Conservation (phyloP, 2,329 filamentous ascomycete species). For the Ceratocystis cubensis region DNA sequence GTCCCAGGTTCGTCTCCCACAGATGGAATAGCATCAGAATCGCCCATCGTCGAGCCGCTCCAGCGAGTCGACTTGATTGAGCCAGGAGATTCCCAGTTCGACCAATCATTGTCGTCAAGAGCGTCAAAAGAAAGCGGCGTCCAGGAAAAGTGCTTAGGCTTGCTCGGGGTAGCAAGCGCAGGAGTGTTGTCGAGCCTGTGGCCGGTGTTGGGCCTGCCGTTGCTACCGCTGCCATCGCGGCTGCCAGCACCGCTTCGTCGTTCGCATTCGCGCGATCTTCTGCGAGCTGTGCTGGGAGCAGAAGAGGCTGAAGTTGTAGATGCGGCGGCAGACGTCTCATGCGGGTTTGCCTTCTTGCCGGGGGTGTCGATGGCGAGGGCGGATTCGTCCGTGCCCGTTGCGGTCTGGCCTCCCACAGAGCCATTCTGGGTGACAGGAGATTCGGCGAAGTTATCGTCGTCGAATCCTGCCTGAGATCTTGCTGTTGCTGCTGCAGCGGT, state of each 20-base stretch:
- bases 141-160: slow-evolving; percentile 47
- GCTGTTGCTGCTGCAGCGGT: slow-evolving; percentile 29
- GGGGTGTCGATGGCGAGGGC: neutral
- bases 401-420: neutral
- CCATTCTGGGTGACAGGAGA: slow-evolving; percentile 19
- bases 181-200: neutral
- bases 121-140: slow-evolving; percentile 45
- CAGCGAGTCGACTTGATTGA: slow-evolving; percentile 47
- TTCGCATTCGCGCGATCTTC: slow-evolving; percentile 17
- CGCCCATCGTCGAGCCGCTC: slow-evolving; percentile 48
- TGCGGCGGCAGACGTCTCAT: slow-evolving; percentile 9
- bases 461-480: slow-evolving; percentile 29
- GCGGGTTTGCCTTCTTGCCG: slow-evolving; percentile 1
- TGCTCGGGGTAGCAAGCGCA: slow-evolving; percentile 29
- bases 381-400: neutral
- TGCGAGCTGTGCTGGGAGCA: slow-evolving; percentile 12
- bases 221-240: slow-evolving; percentile 2
- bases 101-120: slow-evolving; percentile 51
- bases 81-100: slow-evolving; percentile 48
- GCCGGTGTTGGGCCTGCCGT: neutral
- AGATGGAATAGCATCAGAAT: slow-evolving; percentile 35
- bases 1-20: slow-evolving; percentile 35
- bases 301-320: slow-evolving; percentile 19
- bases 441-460: slow-evolving; percentile 17
- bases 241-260: slow-evolving; percentile 18